Percentiles rank a stretch among this genome's conserved stretches.
phyloP scores from a whole-genome alignment of 1,139 yeast species.

The Kurtzmaniella quercitrusa region DNA sequence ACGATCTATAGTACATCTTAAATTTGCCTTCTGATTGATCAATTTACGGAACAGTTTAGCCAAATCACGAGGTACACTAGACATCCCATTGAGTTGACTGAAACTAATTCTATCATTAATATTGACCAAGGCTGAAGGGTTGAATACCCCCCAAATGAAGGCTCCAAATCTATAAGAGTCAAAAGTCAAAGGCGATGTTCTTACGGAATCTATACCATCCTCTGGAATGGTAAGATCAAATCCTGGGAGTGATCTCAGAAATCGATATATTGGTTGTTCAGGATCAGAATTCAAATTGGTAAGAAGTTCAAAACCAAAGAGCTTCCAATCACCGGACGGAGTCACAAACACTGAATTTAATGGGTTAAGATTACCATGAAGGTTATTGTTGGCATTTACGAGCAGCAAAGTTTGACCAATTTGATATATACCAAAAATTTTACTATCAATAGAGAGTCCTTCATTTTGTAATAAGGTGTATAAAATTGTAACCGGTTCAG shows the following conservation, averaged over 20 bases:
- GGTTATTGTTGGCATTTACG: slow-evolving; percentile 55
- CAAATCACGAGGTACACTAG: slow-evolving; percentile 13
- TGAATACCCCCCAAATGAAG: slow-evolving; percentile 46
- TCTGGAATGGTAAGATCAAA: slow-evolving; percentile 35
- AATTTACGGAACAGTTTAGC: slow-evolving; percentile 18
- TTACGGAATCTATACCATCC: slow-evolving; percentile 48
- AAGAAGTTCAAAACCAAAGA: slow-evolving; percentile 78
- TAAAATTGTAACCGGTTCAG: slow-evolving; percentile 74
- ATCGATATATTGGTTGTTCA: slow-evolving; percentile 42
- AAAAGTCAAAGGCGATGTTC: slow-evolving; percentile 37
- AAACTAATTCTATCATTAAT: slow-evolving; percentile 7
- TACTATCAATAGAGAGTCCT: slow-evolving; percentile 25
- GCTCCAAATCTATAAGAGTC: slow-evolving; percentile 67
- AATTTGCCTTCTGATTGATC: slow-evolving; percentile 20
- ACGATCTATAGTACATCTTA: slow-evolving; percentile 47
- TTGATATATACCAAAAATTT: slow-evolving; percentile 58
- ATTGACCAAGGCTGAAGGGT: slow-evolving; percentile 14
- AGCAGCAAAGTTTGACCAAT: slow-evolving; percentile 55
- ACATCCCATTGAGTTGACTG: slow-evolving; percentile 8
- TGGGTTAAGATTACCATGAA: slow-evolving; percentile 60
- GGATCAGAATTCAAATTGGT: slow-evolving; percentile 49
- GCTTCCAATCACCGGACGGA: slow-evolving; percentile 72
- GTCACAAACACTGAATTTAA: slow-evolving; percentile 59
- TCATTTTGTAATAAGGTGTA: slow-evolving; percentile 23
- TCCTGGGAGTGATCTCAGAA: slow-evolving; percentile 19